phyloP scores from a whole-genome alignment of 2,329 filamentous ascomycete species.

The Bipolaris sorokiniana region DNA sequence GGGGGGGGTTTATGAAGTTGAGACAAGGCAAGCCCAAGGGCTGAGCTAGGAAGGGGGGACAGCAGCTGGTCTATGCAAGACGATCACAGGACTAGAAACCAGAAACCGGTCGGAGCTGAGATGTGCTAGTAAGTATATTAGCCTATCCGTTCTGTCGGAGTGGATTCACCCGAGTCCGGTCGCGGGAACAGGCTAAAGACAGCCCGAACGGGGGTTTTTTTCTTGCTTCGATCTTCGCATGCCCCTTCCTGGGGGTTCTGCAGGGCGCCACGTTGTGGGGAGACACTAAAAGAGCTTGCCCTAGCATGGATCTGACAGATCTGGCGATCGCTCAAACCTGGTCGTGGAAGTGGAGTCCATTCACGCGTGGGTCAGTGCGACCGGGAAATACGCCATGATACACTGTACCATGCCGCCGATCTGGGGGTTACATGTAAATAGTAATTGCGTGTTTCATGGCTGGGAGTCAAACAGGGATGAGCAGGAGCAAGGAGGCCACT shows the following conservation, averaged over 20 bases:
- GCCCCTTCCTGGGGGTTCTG: constrained; percentile 5
- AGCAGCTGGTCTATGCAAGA: constrained; percentile 9
- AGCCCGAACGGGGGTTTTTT: background rate
- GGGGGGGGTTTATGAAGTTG: background rate
- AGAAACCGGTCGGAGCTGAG: background rate
- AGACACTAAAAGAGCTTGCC: constrained; percentile 4
- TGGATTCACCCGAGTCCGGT: constrained; percentile 8
- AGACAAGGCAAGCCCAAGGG: constrained; percentile 4
- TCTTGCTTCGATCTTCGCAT: constrained; percentile 4
- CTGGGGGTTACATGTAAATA: background rate
- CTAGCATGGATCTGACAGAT: constrained; percentile 1
- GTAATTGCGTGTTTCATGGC: background rate
- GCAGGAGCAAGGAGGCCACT: background rate
- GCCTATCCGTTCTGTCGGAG: constrained; percentile 9
- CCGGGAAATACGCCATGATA: constrained; percentile 7
- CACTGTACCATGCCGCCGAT: constrained; percentile 2
- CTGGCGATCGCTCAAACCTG: background rate
- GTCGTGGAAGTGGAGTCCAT: constrained; percentile 5
- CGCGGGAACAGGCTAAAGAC: constrained; percentile 7
- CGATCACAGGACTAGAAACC: background rate
- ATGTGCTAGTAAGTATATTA: background rate
- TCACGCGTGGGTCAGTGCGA: constrained; percentile 8
- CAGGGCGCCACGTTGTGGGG: constrained; percentile 9
- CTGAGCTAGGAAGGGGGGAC: background rate
- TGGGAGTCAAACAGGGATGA: constrained; percentile 1